Base-by-base conservation (phyloP, 2,329 filamentous ascomycete genomes). In the Stagonosporopsis chrysanthemi region DNA sequence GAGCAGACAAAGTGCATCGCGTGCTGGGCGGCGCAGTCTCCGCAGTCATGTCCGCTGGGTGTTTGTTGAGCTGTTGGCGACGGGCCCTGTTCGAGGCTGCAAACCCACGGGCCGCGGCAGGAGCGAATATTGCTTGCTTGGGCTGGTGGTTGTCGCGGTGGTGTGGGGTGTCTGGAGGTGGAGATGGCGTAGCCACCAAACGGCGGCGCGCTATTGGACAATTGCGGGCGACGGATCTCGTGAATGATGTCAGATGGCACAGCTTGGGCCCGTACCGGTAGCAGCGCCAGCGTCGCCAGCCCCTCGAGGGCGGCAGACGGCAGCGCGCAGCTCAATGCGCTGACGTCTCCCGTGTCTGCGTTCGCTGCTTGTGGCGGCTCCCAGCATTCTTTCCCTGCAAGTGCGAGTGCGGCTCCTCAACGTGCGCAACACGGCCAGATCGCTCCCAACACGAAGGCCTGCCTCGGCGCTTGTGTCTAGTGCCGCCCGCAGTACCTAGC, bases 11-110 rank as follows among this genome's bases (percentile, higher is more conserved):
- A 36, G 33, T 39, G 47, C 41, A 23, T 33, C 53, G 44, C 45
- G 56, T 56, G 50, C 46, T 40, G 33, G 52, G 53, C 56, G 65
- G 65, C 33, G 45, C 33, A 48, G 60, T 60, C 60, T 65, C 66
- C 62, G 64, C 59, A 56, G 59, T 65, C 59, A 66, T 67, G 60
- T 62, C 62, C 61, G 59, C 61, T 54, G 53, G 46, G 55, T 58
- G 54, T 56, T 58, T 69, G 66, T 69, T 69, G 66, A 69, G 62
- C 56, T 68, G 65, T 66, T 68, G 65, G 63, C 61, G 57, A 58
- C 56, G 49, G 58, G 60, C 54, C 61, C 43, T 57, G 62, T 53
- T 61, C 52, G 55, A 58, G 56, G 58, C 63, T 55, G 56, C 54
- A 57, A 43, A 28, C 60, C 23, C 46, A 51, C 49, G 44, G 58